Evolutionary conservation across 192 early-diverging fungal genomes (phyloP), one percentile per base, ranked within the genome.

Genomic region (Backusella parvicylindrica): DNA sequence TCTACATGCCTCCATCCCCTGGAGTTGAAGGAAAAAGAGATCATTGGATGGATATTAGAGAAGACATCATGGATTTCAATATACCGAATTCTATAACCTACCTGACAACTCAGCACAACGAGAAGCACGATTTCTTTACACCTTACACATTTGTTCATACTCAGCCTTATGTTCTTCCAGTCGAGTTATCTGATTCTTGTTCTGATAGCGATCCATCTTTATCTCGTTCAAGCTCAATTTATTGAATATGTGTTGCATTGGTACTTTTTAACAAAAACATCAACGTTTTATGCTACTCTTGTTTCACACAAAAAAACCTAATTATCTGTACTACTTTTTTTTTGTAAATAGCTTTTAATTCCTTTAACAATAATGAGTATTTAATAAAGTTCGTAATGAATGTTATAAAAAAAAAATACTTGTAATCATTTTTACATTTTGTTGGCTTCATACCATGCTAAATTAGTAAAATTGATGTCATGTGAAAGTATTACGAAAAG

Each of bases 1-100:
- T 68, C 9, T 81, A 81, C 21, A 47, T 71, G 40, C 75, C 68
- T 33, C 79, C 75, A 11, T 81, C 75, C 28, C 75, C 75, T 1
- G 18, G 63, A 28, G 68, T 71, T 15, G 47, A 74, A 36, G 50
- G 30, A 32, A 75, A 75, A 11, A 40, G 33, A n/a, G 74, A 75
- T 16, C 43, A 75, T 33, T 75, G 74, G 74, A 16, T 75, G 12
- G 74, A 50, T 6, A 38, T 50, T 18, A 40, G 23, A 40, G 63
- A 75, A 21, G 74, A 75, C n/a, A 23, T 64, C 4, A 68, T 56
- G 66, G 26, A 37, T 23, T 75, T 75, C 38, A 43, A 33, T 1
- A 7, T 75, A 26, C 74, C 74, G 4, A 28, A 35, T 56, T 37
- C 74, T 13, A 32, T 47, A 18, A n/a, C 15, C 1, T 37, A 40